Evolutionary conservation across 1,139 yeast species (phyloP).

Genomic region (Tardiomyces digboiensis): DNA sequence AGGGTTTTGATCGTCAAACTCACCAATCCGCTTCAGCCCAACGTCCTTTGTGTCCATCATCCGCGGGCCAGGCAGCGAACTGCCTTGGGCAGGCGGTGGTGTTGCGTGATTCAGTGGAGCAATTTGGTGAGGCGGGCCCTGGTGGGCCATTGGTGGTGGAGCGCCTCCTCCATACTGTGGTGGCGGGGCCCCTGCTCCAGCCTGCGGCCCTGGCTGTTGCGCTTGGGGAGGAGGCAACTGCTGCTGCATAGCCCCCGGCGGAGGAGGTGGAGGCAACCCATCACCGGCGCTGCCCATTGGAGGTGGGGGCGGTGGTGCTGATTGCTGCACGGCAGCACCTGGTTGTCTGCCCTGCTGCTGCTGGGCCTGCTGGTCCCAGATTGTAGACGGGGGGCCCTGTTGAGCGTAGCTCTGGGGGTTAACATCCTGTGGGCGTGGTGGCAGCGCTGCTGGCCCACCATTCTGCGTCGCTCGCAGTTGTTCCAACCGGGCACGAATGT

Average conservation of each 20-base stretch:
- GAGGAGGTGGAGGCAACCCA: slow-evolving; percentile 11
- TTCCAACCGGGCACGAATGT: slow-evolving; percentile 85
- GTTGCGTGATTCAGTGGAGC: background rate
- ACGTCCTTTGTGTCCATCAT: slow-evolving; percentile 1
- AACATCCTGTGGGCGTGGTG: slow-evolving; percentile 31
- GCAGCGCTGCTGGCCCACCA: slow-evolving; percentile 47
- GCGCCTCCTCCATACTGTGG: background rate
- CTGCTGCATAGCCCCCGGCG: slow-evolving; percentile 17
- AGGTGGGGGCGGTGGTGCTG: background rate
- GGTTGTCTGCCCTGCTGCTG: slow-evolving; percentile 9
- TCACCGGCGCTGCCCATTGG: slow-evolving; percentile 1
- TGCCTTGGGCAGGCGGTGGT: background rate
- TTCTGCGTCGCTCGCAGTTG: slow-evolving; percentile 68
- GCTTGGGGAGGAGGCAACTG: slow-evolving; percentile 14
- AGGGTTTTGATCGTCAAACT: slow-evolving; percentile 4
- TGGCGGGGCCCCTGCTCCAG: background rate
- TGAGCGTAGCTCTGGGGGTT: slow-evolving; percentile 46
- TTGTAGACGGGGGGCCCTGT: slow-evolving; percentile 44
- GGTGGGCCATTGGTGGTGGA: background rate
- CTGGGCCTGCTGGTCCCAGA: slow-evolving; percentile 12
- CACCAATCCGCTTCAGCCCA: slow-evolving; percentile 6
- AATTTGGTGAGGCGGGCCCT: background rate
- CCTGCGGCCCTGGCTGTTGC: slow-evolving; percentile 10
- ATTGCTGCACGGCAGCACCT: slow-evolving; percentile 8
- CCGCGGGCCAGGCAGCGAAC: background rate